Conservation (phyloP, 2,329 filamentous ascomycete species). For the Calonectria hawksworthii region DNA sequence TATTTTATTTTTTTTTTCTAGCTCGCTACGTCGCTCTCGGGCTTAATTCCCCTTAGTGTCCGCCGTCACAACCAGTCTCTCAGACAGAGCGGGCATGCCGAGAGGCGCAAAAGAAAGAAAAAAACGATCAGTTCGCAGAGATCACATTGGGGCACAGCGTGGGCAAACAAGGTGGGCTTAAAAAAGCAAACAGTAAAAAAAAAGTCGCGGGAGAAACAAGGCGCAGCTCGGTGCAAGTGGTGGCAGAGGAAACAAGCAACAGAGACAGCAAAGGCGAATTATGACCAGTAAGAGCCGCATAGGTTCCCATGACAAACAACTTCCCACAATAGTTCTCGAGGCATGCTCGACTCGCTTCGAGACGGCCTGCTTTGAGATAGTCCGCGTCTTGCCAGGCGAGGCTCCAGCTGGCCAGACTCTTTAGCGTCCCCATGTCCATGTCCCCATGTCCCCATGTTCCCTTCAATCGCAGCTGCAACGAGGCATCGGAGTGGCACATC, state of each 20-base stretch:
- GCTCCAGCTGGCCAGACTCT: constrained; percentile 23
- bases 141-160: not conserved
- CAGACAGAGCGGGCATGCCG: not conserved
- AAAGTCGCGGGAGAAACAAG: constrained; percentile 2
- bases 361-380: constrained; percentile 7
- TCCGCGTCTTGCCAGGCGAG: constrained; percentile 19
- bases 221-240: constrained; percentile 5
- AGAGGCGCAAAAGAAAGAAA: constrained; percentile 14
- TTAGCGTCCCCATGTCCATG: constrained; percentile 32
- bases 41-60: not conserved
- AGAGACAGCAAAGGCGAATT: constrained; percentile 1
- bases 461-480: constrained; percentile 1
- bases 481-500: constrained; percentile 17
- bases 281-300: constrained; percentile 13
- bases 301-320: constrained; percentile 23
- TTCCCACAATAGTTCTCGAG: constrained; percentile 19
- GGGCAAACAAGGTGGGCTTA: not conserved
- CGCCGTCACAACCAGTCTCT: not conserved
- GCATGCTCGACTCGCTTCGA: constrained; percentile 33
- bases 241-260: constrained; percentile 13
- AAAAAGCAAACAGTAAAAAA: constrained; percentile 6
- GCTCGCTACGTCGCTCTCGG: not conserved
- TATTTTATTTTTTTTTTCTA: not conserved
- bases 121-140: not conserved
- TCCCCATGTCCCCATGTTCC: too few relatives aligned